Conservation (phyloP, 371 early-diverging fungal species). For the Fennellomyces sp. region DNA sequence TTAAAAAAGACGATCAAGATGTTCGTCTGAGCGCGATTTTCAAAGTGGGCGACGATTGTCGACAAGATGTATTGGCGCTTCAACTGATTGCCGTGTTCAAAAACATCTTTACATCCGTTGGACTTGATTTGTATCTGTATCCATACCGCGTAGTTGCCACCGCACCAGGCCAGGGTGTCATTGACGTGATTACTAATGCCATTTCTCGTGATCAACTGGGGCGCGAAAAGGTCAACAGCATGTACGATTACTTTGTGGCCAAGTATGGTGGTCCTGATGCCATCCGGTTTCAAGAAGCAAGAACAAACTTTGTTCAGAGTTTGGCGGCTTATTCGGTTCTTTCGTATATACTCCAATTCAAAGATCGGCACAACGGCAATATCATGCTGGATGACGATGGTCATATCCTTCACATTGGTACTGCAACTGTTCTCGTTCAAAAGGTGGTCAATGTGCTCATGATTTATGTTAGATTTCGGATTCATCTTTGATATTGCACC, state of each 20-base stretch:
- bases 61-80: conserved; percentile 98
- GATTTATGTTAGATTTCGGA: conserved; percentile 87
- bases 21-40: conserved; percentile 86
- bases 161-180: conserved; percentile 97
- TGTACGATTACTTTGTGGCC: conserved; percentile 95
- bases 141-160: conserved; percentile 99
- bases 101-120: conserved; percentile 90
- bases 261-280: conserved; percentile 95
- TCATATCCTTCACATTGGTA: conserved; percentile 97
- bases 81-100: conserved; percentile 98
- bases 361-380: conserved; percentile 99
- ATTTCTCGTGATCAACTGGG: conserved; percentile 99
- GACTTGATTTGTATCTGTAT: conserved; percentile 94
- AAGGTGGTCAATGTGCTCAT: no score
- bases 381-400: conserved; percentile 99
- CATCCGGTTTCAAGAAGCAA: conserved; percentile 89
- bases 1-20: conserved; percentile 63
- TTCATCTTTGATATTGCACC: conserved; percentile 99
- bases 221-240: conserved; percentile 96
- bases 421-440: neutral
- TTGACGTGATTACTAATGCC: conserved; percentile 99
- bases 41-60: conserved; percentile 99
- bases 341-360: conserved; percentile 95
- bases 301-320: conserved; percentile 94
- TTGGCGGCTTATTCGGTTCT: conserved; percentile 98